Evolutionary conservation across 75 land plant species (phyloP).

Genomic region (Ceratopteris richardii): DNA sequence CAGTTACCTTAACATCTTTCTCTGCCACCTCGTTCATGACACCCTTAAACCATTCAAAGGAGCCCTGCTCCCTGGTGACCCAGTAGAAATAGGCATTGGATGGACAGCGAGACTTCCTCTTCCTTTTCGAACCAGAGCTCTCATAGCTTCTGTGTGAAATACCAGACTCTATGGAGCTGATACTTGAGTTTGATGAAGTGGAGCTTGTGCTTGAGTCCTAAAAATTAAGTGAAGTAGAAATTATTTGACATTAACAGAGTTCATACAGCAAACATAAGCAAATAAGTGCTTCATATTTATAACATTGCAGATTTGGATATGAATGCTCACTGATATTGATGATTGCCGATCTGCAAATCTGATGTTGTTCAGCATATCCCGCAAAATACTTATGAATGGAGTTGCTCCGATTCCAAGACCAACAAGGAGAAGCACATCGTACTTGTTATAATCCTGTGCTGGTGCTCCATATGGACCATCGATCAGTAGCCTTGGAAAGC

Average conservation of each 20-base stretch:
- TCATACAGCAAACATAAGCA: too few relatives aligned
- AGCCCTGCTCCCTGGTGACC: conserved; percentile 58
- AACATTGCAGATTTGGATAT: too few relatives aligned
- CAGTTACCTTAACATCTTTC: conserved; percentile 30
- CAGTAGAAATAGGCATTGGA: conserved; percentile 53
- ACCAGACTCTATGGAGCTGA: neutral
- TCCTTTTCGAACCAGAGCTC: conserved; percentile 15
- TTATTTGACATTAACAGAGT: too few relatives aligned
- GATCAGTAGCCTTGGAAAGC: conserved; percentile 77
- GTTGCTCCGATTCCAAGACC: conserved; percentile 98
- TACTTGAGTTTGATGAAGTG: conserved; percentile 2
- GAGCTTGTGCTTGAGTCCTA: conserved; percentile 5
- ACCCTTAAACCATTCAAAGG: conserved; percentile 58
- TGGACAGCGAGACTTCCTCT: conserved; percentile 7
- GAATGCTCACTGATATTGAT: neutral
- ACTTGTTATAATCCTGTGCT: conserved; percentile 88
- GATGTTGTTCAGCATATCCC: conserved; percentile 58
- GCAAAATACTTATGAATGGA: conserved; percentile 89
- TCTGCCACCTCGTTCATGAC: conserved; percentile 55
- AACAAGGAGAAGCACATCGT: conserved; percentile 82
- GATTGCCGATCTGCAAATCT: conserved; percentile 5
- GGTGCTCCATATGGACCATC: conserved; percentile 99
- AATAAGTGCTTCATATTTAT: too few relatives aligned
- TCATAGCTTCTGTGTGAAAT: neutral
- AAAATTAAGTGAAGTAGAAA: too few relatives aligned